These are phyloP conservation scores for Lichtheimia ornata DNA, from an alignment of 371 early-diverging fungal genomes.

Conservation along the genomic window DNA sequence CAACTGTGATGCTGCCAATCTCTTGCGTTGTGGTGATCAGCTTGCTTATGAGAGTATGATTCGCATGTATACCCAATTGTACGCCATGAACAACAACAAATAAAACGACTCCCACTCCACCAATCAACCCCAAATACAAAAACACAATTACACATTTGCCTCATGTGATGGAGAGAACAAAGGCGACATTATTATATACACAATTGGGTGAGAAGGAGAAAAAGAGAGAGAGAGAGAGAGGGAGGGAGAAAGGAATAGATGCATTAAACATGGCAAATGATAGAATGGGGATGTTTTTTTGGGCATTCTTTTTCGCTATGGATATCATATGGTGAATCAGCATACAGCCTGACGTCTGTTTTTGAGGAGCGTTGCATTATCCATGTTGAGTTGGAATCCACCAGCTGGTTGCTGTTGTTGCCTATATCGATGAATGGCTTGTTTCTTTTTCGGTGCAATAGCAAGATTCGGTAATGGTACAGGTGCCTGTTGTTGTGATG, in stretches of 20 bases:
- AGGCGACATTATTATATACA: neutral
- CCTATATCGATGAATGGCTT: neutral
- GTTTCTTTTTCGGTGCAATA: neutral
- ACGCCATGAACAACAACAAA: slow-evolving; percentile 44
- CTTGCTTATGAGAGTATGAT: slow-evolving; percentile 88
- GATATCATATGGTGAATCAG: too few species aligned
- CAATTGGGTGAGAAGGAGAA: neutral
- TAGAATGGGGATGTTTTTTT: too few species aligned
- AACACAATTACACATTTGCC: neutral
- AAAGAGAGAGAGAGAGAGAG: neutral
- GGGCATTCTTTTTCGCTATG: too few species aligned
- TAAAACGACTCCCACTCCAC: neutral
- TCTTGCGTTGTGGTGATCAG: slow-evolving; percentile 82
- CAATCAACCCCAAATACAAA: too few species aligned
- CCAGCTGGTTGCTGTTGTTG: slow-evolving; percentile 8
- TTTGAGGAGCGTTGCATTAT: slow-evolving; percentile 22
- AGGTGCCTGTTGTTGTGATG: neutral
- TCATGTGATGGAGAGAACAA: neutral
- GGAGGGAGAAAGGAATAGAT: too few species aligned
- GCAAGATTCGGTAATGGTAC: neutral
- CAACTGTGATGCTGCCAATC: slow-evolving; percentile 94
- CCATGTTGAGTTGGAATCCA: slow-evolving; percentile 18
- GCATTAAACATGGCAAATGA: too few species aligned
- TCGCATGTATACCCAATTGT: slow-evolving; percentile 81
- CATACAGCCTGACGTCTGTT: slow-evolving; percentile 15